Evolutionary conservation across 176 grass and related monocot genomes (phyloP), one percentile per base, ranked within the genome.

Genomic region (Lolium multiflorum): DNA sequence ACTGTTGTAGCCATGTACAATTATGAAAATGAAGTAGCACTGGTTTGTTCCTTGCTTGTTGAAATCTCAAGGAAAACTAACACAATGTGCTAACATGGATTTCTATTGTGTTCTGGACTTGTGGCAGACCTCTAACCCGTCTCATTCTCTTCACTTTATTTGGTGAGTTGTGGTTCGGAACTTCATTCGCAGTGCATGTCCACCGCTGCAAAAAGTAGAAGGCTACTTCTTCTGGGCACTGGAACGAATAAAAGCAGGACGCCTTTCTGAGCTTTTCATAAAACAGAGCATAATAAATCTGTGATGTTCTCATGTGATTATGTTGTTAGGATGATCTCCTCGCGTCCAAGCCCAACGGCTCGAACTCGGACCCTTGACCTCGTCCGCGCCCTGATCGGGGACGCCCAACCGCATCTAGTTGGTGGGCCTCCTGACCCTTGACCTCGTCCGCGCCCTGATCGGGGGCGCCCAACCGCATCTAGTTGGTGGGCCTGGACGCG

Each of bases 221-320:
- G 2, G 26, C 38, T 12, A 59, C 71, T 58, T 64, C n/a, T 48
- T 83, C 14, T 10, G 6, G 31, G 69, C 38, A 58, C 56, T 60
- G 51, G 21, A 83, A 78, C 66, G 73, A 83, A 78, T 76, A 83
- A 83, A 83, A 37, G 71, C 60, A 20, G 17, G 6, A 2, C 17
- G 26, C 62, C 10, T 37, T 81, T 15, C 25, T 26, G 14, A 75
- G 21, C 3, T 43, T 59, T 56, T 21, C 44, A 43, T 3, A 59
- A 59, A 52, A 51, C 12, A 50, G 61, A 4, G 62, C 62, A 68
- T 26, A 67, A 68, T 26, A 67, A 67, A 52, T 5, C 0, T 52
- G 63, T 15, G 79, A 10, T 52, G 24, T 21, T 81, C 62, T 37
- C 79, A 51, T 51, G 79, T 37, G 26, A 67, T 31, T 37, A 13